These are phyloP conservation scores for Xerophyta viscosa DNA, from an alignment of 106 monocot species.

Conservation along the genomic window DNA sequence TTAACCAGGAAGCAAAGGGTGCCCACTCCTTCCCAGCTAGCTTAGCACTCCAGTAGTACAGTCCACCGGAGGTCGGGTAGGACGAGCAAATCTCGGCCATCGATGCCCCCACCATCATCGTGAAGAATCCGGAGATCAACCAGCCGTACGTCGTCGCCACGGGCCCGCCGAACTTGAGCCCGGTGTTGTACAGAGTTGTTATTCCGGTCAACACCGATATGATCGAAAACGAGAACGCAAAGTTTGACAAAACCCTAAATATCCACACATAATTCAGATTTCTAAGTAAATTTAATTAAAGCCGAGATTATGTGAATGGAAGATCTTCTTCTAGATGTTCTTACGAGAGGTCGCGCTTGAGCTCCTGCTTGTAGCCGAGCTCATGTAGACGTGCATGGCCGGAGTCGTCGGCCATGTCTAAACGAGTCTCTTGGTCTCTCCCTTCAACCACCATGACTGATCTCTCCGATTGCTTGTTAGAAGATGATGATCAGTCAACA, in stretches of 20 bases:
- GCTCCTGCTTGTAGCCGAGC: constrained; percentile 9
- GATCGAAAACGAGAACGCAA: constrained; percentile 60
- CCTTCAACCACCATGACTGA: background rate
- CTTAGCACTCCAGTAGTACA: constrained; percentile 68
- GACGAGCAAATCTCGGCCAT: constrained; percentile 81
- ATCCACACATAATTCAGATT: too few species aligned
- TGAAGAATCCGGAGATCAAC: constrained; percentile 30
- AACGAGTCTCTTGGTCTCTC: too few species aligned
- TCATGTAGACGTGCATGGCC: too few species aligned
- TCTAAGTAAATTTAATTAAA: too few species aligned
- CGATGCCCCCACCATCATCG: constrained; percentile 27
- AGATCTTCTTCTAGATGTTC: too few species aligned
- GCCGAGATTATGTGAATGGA: too few species aligned
- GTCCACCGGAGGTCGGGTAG: constrained; percentile 56
- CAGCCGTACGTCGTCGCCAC: constrained; percentile 34
- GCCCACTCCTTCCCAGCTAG: constrained; percentile 44
- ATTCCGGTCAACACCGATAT: constrained; percentile 55
- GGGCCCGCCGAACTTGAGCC: constrained; percentile 54
- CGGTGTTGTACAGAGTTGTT: constrained; percentile 44
- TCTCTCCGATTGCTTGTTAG: too few species aligned
- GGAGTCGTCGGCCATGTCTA: too few species aligned
- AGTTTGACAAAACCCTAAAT: constrained; percentile 42
- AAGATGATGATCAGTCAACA: too few species aligned
- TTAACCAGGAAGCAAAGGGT: constrained; percentile 60
- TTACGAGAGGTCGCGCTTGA: constrained; percentile 2